Percentiles rank a stretch among this genome's conserved stretches.
Conservation (phyloP, 129 eudicot genomes). For the Flaveria ramosissima region DNA sequence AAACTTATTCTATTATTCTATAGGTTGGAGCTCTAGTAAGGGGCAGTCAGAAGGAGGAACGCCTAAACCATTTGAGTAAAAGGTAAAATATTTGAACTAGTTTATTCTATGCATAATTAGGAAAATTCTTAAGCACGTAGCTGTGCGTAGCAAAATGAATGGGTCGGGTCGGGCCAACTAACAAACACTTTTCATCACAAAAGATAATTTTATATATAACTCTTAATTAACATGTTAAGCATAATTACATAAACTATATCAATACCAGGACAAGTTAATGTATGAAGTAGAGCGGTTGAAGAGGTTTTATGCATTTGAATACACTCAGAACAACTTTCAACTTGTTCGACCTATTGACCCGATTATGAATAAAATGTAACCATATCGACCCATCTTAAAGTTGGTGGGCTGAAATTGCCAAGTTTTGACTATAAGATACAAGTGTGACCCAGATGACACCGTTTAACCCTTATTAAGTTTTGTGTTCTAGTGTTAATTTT, state of each 20-base stretch:
- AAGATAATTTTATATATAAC: too few species aligned
- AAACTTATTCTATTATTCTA: not conserved
- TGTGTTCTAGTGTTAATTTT: not conserved
- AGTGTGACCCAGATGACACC: not conserved
- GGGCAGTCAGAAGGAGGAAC: slow-evolving; percentile 95
- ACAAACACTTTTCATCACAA: not conserved
- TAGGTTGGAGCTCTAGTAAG: slow-evolving; percentile 77
- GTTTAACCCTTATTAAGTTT: not conserved
- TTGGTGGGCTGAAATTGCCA: not conserved
- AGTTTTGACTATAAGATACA: not conserved
- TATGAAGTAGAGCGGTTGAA: too few species aligned
- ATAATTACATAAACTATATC: too few species aligned
- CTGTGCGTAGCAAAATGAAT: not conserved
- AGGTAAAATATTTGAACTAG: slow-evolving; percentile 44
- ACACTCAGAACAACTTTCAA: not conserved
- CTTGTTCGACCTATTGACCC: not conserved
- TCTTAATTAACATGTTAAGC: too few species aligned
- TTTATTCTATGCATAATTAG: not conserved
- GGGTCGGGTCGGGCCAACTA: not conserved
- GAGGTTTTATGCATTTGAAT: not conserved
- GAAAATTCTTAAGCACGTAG: not conserved
- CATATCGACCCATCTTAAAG: not conserved
- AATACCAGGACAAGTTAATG: too few species aligned
- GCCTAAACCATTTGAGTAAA: slow-evolving; percentile 47
- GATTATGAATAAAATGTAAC: not conserved